These are phyloP conservation scores for Lumnitzera littorea DNA, from an alignment of 345 rosid species.

Conservation along the genomic window DNA sequence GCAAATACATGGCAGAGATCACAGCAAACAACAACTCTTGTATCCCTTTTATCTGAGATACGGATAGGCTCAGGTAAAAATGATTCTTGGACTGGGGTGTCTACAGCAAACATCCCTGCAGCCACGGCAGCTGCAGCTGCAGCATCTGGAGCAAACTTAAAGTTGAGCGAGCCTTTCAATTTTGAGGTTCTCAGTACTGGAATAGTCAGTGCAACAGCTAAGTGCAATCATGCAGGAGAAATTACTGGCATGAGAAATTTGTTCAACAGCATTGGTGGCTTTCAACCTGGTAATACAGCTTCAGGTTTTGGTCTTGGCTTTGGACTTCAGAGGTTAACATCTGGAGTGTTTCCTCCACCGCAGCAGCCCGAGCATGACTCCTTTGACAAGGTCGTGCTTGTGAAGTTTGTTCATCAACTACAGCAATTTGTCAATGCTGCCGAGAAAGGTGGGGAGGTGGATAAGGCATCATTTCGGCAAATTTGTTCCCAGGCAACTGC, in stretches of 20 bases:
- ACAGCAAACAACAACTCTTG: constrained; percentile 80
- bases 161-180: constrained; percentile 75
- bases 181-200: constrained; percentile 97
- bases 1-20: constrained; percentile 96
- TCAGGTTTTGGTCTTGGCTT: constrained; percentile 44
- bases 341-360: constrained; percentile 81
- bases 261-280: constrained; percentile 91
- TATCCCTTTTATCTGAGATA: constrained; percentile 94
- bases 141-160: constrained; percentile 92
- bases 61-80: constrained; percentile 84
- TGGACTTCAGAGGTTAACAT: constrained; percentile 81
- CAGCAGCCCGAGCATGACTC: constrained; percentile 68
- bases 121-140: constrained; percentile 99
- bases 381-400: constrained; percentile 80
- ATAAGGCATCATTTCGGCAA: constrained; percentile 80
- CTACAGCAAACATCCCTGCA: constrained; percentile 92
- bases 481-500: constrained; percentile 97
- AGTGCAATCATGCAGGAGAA: constrained; percentile 97
- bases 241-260: constrained; percentile 98
- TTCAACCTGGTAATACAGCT: constrained; percentile 56
- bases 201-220: constrained; percentile 90
- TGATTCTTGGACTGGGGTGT: constrained; percentile 81
- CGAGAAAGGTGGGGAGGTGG: constrained; percentile 89
- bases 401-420: constrained; percentile 79
- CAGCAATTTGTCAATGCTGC: constrained; percentile 86